Conservation (phyloP, 495 filamentous ascomycete species). For the Xylona heveae region DNA sequence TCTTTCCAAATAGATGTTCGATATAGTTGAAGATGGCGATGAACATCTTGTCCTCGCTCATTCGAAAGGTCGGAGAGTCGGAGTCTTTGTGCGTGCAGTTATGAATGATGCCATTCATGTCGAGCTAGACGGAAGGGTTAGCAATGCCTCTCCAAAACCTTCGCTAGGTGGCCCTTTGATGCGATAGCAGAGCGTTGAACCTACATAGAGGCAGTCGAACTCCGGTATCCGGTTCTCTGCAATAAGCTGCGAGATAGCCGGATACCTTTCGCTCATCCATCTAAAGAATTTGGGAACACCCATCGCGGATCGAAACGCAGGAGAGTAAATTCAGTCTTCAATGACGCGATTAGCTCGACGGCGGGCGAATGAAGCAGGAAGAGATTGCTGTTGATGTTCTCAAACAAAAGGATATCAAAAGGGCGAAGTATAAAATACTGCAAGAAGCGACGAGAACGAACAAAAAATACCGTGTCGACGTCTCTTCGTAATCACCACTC, state of each 20-base stretch:
- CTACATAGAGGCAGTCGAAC: constrained; percentile 87
- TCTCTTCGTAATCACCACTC: no score
- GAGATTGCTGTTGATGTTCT: no score
- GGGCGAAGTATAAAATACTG: no score
- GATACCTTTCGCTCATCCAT: constrained; percentile 98
- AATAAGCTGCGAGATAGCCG: constrained; percentile 94
- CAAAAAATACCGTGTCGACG: no score
- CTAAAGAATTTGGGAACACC: constrained; percentile 93
- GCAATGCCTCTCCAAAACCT: not conserved
- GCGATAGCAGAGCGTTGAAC: constrained; percentile 8
- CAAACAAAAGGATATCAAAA: no score
- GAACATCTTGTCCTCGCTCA: constrained; percentile 97
- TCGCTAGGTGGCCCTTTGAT: not conserved
- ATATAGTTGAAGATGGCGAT: constrained; percentile 99
- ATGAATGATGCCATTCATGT: constrained; percentile 99
- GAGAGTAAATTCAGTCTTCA: not conserved
- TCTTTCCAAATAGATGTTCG: constrained; percentile 95
- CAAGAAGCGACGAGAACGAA: no score
- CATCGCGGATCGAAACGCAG: constrained; percentile 16
- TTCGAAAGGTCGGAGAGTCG: constrained; percentile 71
- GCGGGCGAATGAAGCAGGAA: no score
- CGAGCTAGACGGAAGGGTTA: constrained; percentile 28
- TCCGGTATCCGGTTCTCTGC: constrained; percentile 98
- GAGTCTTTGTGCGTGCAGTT: constrained; percentile 97
- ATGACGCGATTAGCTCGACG: no score